Evolutionary conservation across 345 rosid genomes (phyloP).

Genomic region (rapeseed (Brassica napus)): DNA sequence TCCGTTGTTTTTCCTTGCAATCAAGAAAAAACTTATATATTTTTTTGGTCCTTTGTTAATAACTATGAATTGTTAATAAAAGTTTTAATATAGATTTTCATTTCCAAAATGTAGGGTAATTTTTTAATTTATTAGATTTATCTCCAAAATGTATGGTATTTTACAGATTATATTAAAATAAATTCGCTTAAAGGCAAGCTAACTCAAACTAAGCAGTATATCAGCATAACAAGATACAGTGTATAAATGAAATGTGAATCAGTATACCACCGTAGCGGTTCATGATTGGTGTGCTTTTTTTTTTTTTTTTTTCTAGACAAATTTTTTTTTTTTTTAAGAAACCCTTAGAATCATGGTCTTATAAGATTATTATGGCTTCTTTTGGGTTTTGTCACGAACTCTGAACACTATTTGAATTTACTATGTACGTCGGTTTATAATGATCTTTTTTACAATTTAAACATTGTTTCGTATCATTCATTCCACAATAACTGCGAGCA

Average conservation of each 20-base stretch:
- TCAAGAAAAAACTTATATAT: neutral
- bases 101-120: neutral
- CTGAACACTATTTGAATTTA: neutral
- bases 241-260: neutral
- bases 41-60: neutral
- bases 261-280: too few species aligned
- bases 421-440: neutral
- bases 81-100: neutral
- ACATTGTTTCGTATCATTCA: neutral
- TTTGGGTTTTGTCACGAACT: neutral
- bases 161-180: neutral
- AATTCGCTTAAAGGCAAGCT: neutral
- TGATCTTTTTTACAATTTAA: neutral
- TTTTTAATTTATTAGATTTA: neutral
- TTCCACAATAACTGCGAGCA: neutral
- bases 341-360: too few species aligned
- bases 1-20: neutral
- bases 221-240: neutral
- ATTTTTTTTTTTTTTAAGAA: too few species aligned
- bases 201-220: neutral
- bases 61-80: neutral
- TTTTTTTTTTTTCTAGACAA: too few species aligned
- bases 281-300: too few species aligned
- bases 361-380: neutral
- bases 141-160: neutral